Percentiles rank a stretch among this genome's conserved stretches.
Conservation (phyloP, 305 asterid genomes). For the Caryopteris hybrid region DNA sequence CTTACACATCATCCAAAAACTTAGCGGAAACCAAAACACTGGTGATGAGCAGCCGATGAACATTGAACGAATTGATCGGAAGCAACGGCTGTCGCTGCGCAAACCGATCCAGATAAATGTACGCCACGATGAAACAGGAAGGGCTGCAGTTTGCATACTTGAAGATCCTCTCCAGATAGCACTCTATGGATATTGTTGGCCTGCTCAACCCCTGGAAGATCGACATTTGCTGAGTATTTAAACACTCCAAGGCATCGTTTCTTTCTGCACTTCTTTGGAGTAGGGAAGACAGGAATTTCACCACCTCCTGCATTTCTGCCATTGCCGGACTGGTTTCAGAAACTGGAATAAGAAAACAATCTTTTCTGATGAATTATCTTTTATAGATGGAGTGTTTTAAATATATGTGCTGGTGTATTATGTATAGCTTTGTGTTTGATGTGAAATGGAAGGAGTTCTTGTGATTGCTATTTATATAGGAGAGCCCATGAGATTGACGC, state of each 20-base stretch:
- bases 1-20: constrained; percentile 75
- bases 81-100: constrained; percentile 42
- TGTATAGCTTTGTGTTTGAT: too few relatives aligned
- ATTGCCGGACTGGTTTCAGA: too few relatives aligned
- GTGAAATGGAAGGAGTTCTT: too few relatives aligned
- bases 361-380: too few relatives aligned
- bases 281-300: constrained; percentile 31
- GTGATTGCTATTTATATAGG: too few relatives aligned
- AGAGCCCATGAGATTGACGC: too few relatives aligned
- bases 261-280: constrained; percentile 39
- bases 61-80: constrained; percentile 53
- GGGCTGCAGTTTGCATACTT: constrained; percentile 64
- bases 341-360: too few relatives aligned
- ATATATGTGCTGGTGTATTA: too few relatives aligned
- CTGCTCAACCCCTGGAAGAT: constrained; percentile 45
- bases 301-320: constrained; percentile 44
- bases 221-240: constrained; percentile 24
- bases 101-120: constrained; percentile 60
- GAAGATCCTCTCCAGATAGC: constrained; percentile 58
- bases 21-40: constrained; percentile 60
- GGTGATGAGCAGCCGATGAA: constrained; percentile 59
- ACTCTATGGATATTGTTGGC: constrained; percentile 44
- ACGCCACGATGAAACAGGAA: constrained; percentile 49
- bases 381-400: too few relatives aligned
- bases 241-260: constrained; percentile 28